These are phyloP conservation scores for Phytophthora pistaciae DNA, from an alignment of 352 stramenopile species.

Conservation along the genomic window DNA sequence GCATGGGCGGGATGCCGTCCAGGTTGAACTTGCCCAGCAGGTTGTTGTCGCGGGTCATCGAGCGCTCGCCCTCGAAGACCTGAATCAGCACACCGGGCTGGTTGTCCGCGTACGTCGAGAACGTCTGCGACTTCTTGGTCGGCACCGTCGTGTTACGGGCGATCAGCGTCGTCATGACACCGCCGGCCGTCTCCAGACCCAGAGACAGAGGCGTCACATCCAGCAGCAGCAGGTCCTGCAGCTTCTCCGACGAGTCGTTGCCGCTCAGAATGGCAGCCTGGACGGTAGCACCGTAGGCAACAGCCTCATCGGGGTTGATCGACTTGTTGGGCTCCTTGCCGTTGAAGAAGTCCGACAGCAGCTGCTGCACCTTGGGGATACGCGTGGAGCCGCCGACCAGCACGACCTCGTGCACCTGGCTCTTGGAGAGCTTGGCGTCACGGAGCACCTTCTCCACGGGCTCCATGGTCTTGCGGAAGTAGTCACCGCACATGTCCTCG, in stretches of 20 bases:
- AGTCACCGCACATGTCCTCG: constrained; percentile 91
- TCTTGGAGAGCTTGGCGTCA: constrained; percentile 92
- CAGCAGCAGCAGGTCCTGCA: constrained; percentile 87
- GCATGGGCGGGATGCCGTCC: constrained; percentile 88
- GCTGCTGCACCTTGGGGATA: constrained; percentile 78
- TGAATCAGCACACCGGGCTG: constrained; percentile 90
- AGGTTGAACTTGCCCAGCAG: constrained; percentile 91
- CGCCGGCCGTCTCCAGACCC: constrained; percentile 88
- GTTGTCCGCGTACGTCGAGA: constrained; percentile 91
- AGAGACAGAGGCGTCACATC: constrained; percentile 91
- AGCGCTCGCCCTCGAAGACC: constrained; percentile 94
- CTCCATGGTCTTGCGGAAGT: constrained; percentile 93
- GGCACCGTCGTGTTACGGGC: constrained; percentile 89
- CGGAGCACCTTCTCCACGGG: constrained; percentile 91
- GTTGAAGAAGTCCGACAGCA: constrained; percentile 77
- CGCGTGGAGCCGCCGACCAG: constrained; percentile 82
- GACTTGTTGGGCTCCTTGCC: constrained; percentile 80
- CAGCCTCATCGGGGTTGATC: constrained; percentile 87
- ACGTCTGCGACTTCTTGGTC: constrained; percentile 88
- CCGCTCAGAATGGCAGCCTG: constrained; percentile 70
- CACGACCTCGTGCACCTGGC: constrained; percentile 83
- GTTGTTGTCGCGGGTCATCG: constrained; percentile 95
- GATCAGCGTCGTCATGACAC: constrained; percentile 92
- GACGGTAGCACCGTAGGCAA: constrained; percentile 82
- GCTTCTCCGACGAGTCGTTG: constrained; percentile 84